Evolutionary conservation across 23 red algal genomes (phyloP), one percentile per base, ranked within the genome.

Genomic region (Gracilaria domingensis): DNA sequence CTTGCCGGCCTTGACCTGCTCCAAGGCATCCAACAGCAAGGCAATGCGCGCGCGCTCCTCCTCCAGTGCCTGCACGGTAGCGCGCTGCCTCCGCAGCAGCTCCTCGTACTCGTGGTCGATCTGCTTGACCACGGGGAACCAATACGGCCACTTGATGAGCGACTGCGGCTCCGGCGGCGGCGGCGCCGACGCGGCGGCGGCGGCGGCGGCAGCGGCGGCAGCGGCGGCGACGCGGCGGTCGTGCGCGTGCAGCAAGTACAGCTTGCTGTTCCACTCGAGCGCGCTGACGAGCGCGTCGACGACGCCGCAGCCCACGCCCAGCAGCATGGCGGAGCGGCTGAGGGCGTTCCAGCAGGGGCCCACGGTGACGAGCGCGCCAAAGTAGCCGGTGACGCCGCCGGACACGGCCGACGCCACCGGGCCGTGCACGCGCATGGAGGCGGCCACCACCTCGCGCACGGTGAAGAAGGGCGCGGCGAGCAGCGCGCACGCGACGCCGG

Each of bases 71-170:
- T 37, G 72, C 34, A 83, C 77, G 34, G 88, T 92, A 29, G 66
- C 78, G 2, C 61, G 45, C 29, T 73, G 75, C 20, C 66, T 54
- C n/a, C 35, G 36, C 11, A 92, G 50, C 77, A 92, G 54, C 7
- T 82, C 76, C 66, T 92, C 76, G 50, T 92, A 92, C 42, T 92
- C 88, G 28, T 58, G 58, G 35, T 92, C 79, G 35, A 78, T 66
- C 0, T 4, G 44, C 34, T 69, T 85, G 57, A 85, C 23, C 26
- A 65, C 81, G 14, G 81, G 81, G 4, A 79, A 38, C 86, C 86
- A 89, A 70, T 56, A 21, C n/a, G 81, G 81, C 55, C 55, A 69
- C 59, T 28, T 85, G 59, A 71, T 47, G 36, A 24, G 58, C 17
- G 59, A 2, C 30, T 24, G 28, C 13, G 66, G 66, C 50, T 3